Percentiles rank a stretch among this genome's conserved stretches.
Conservation (phyloP, 2,329 filamentous ascomycete genomes). For the Botrytis paeoniae region DNA sequence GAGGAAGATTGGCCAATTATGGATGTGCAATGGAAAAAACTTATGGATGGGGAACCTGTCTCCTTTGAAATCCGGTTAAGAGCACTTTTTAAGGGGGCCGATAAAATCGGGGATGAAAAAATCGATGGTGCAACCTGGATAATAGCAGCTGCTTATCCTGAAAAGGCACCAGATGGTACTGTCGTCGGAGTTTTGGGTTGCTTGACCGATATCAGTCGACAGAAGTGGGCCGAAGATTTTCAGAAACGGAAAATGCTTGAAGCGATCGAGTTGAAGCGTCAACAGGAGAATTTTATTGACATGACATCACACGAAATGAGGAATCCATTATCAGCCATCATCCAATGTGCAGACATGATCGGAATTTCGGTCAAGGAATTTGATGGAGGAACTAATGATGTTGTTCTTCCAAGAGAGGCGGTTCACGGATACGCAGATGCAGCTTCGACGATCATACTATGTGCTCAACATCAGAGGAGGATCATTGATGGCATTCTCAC, state of each 20-base stretch:
- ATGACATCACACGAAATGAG: conserved; percentile 71
- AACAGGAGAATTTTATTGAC: conserved; percentile 80
- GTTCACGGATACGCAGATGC: conserved; percentile 64
- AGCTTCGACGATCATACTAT: conserved; percentile 77
- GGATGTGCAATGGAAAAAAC: conserved; percentile 27
- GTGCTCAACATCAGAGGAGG: conserved; percentile 68
- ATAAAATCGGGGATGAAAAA: conserved; percentile 53
- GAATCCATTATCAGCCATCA: conserved; percentile 69
- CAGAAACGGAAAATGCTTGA: conserved; percentile 47
- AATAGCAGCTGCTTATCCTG: conserved; percentile 71
- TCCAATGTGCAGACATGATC: conserved; percentile 70
- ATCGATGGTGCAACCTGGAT: conserved; percentile 69
- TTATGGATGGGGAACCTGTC: conserved; percentile 26
- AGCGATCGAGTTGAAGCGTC: conserved; percentile 57
- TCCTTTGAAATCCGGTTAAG: conserved; percentile 30
- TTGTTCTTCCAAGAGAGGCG: conserved; percentile 46
- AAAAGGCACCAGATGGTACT: conserved; percentile 57
- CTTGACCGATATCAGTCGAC: conserved; percentile 81
- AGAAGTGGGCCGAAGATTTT: conserved; percentile 64
- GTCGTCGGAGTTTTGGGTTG: conserved; percentile 76
- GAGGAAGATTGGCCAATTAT: conserved; percentile 21
- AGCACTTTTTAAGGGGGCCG: conserved; percentile 47
- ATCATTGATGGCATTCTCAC: conserved; percentile 68
- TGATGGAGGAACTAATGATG: conserved; percentile 67
- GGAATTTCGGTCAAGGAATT: conserved; percentile 39